Evolutionary conservation across 176 grass and related monocot genomes (phyloP), one percentile per base, ranked within the genome.

Genomic region (Cenchrus americanus): DNA sequence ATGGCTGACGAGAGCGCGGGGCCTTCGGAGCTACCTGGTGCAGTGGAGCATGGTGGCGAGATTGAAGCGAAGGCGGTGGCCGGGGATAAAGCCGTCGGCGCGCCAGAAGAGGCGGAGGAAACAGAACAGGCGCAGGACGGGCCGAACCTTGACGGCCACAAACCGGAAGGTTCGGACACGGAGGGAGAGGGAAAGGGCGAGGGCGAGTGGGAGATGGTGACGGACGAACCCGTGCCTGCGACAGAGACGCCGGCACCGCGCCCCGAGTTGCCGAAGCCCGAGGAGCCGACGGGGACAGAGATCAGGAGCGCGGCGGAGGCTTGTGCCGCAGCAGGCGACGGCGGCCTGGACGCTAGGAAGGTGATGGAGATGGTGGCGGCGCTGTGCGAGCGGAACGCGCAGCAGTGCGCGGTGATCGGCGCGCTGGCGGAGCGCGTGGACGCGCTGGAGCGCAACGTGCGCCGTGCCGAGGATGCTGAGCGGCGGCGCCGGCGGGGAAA

Each of bases 191-290:
- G 71, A 1, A 2, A 30, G 27, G 27, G 27, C 27, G 27, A 30
- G 27, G 27, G 27, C 27, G 27, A 30, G 27, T 0, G 27, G 82
- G 85, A 93, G 79, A 78, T 85, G 82, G 80, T 75, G 8, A 8
- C 73, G 1, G 75, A 61, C 1, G 48, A 13, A 14, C 12, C 48
- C 0, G 46, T 11, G 46, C 46, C 46, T 11, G 46, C 46, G 46
- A 11, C 9, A 8, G 46, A 6, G 43, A 44, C 46, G 46, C 46
- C 46, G 46, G 46, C 46, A 48, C 8, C 7, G 48, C 10, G 1
- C 48, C 3, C 48, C 10, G 48, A 13, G 10, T 11, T 4, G 3
- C 50, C 50, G 50, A 2, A 14, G 46, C 46, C 46, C 50, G 3
- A 52, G 14, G 50, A 52, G 15, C 50, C 14, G 14, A 3, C 50